A percentile compares a stretch with the other conserved stretches of the same genome.
These are phyloP conservation scores for Ichthyophonus hoferi DNA, from an alignment of 208 protist species.

Conservation along the genomic window DNA sequence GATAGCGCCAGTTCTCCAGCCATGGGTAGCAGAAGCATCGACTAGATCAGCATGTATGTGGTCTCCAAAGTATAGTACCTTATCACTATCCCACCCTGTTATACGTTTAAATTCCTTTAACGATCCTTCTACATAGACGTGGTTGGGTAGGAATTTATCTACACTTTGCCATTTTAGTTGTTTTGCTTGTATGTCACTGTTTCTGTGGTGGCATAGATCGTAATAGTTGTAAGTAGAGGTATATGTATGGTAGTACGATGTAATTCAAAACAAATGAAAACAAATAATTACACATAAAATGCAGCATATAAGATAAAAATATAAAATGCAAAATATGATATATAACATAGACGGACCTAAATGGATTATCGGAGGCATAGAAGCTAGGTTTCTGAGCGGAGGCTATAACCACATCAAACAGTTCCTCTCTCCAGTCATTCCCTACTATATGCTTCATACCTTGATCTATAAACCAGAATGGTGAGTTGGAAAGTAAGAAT, in stretches of 20 bases:
- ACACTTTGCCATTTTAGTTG: background rate
- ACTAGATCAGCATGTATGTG: conserved; percentile 21
- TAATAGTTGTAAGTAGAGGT: background rate
- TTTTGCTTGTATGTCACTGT: background rate
- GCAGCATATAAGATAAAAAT: too few species aligned
- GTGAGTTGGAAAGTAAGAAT: conserved; percentile 27
- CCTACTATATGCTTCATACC: conserved; percentile 31
- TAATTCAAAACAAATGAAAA: too few species aligned
- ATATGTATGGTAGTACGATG: background rate
- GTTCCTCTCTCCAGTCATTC: conserved; percentile 18
- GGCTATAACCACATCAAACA: conserved; percentile 33
- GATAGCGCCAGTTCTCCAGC: conserved; percentile 35
- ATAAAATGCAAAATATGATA: too few species aligned
- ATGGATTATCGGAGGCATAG: conserved; percentile 25
- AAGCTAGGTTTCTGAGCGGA: conserved; percentile 28
- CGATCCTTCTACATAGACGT: conserved; percentile 5
- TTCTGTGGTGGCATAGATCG: background rate
- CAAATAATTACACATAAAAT: too few species aligned
- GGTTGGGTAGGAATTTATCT: background rate
- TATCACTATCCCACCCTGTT: conserved; percentile 3
- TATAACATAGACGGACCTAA: conserved; percentile 7
- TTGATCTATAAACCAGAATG: conserved; percentile 22
- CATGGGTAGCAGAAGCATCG: conserved; percentile 27
- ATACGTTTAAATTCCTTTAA: conserved; percentile 22
- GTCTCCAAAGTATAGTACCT: conserved; percentile 34